Evolutionary conservation across 176 grass and related monocot genomes (phyloP).

Genomic region (Oryza glumipatula): DNA sequence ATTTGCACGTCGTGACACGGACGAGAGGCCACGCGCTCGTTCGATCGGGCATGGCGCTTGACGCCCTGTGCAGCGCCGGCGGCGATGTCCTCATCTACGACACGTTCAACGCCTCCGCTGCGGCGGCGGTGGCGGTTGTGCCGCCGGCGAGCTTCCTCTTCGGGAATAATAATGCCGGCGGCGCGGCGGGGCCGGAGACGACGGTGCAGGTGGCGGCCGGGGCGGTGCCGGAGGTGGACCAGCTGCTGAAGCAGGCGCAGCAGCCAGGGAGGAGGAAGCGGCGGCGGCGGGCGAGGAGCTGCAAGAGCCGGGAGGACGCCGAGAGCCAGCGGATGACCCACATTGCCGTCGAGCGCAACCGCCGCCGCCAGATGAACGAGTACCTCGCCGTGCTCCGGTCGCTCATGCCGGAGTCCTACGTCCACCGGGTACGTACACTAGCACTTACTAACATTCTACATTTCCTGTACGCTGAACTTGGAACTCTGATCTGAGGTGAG

Average conservation of each 20-base stretch:
- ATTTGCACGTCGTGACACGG: background rate
- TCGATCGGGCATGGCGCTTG: constrained; percentile 44
- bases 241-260: background rate
- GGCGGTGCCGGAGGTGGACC: background rate
- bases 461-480: background rate
- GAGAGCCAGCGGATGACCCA: constrained; percentile 91
- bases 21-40: background rate
- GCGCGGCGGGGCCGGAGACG: background rate
- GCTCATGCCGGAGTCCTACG: constrained; percentile 84
- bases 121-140: background rate
- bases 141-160: constrained; percentile 28
- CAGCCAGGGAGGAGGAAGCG: constrained; percentile 66
- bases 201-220: background rate
- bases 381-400: constrained; percentile 81
- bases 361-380: constrained; percentile 95
- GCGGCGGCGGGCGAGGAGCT: constrained; percentile 54
- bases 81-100: constrained; percentile 58
- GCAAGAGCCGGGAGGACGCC: constrained; percentile 73
- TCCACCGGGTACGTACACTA: constrained; percentile 59
- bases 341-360: constrained; percentile 99
- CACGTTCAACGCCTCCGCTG: constrained; percentile 52
- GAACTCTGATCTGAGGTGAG: background rate
- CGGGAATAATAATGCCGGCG: background rate
- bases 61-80: constrained; percentile 42
- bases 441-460: background rate